Evolutionary conservation across 768 basidiomycete genomes (phyloP), one percentile per base, ranked within the genome.

Genomic region (Cyclocybe aegerita): DNA sequence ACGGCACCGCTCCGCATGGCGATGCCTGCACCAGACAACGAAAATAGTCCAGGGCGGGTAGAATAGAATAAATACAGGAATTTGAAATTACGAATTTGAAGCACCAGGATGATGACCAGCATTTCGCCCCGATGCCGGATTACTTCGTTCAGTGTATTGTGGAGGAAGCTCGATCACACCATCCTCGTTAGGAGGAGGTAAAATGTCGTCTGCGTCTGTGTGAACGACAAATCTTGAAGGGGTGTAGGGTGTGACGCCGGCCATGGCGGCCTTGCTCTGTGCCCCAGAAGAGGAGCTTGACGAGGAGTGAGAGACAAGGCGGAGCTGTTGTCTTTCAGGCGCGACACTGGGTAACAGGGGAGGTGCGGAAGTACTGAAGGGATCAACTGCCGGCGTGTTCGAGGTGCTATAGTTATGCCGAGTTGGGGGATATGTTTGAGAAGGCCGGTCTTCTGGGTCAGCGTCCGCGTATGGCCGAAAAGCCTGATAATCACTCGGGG

Each of bases 101-200:
- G 37, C 37, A 31, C 50, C 51, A 35, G 47, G 23, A 40, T 53
- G 52, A 52, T 50, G 56, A 17, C 56, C 53, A 14, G 56, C 48
- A 39, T 54, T 37, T 37, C 45, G 39, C 17, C 32, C 47, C 43
- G 56, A 48, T 37, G 39, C 48, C 43, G 66, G 62, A 10, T 58
- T 66, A 14, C 75, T 76, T 33, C 78, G 70, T 53, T 81, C 84
- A 17, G 75, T 75, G 60, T 90, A 90, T 62, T 82, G 82, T 11
- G 88, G 88, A 23, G 88, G 88, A n/a, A 89, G 74, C 66, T 90
- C 88, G 5, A 89, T 75, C 15, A 87, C 67, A 5, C 75, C 86
- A 12, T 77, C 67, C 17, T 70, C 75, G 46, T 71, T 71, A 15
- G 68, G 65, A 36, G 65, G 69, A 6, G 79, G 70, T 8, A 69